Percentiles rank a stretch among this genome's conserved stretches.
Evolutionary conservation across 2,329 filamentous ascomycete genomes (phyloP).

Genomic region (Claviceps cyperi): DNA sequence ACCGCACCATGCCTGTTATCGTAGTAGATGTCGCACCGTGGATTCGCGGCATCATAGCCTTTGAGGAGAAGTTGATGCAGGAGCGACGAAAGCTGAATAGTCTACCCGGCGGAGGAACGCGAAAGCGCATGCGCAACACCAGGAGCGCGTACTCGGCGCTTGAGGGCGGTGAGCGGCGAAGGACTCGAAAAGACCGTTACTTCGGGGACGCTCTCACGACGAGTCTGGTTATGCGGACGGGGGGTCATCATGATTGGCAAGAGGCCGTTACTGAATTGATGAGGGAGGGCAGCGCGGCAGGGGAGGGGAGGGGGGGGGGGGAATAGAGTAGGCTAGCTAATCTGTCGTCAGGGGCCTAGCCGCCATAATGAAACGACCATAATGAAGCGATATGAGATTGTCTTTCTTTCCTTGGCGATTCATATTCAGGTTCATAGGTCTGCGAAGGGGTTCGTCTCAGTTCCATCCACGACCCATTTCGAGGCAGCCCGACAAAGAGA

Average conservation of each 20-base stretch:
- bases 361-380: too few species aligned
- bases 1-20: conserved; percentile 52
- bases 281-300: conserved; percentile 9
- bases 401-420: too few species aligned
- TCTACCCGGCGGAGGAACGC: conserved; percentile 40
- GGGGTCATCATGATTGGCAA: conserved; percentile 29
- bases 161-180: conserved; percentile 55
- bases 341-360: too few species aligned
- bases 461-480: too few species aligned
- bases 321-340: too few species aligned
- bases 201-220: conserved; percentile 50
- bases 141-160: conserved; percentile 61
- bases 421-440: too few species aligned
- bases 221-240: conserved; percentile 48
- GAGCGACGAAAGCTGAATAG: conserved; percentile 49
- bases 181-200: conserved; percentile 56
- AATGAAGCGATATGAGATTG: too few species aligned
- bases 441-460: too few species aligned
- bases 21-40: conserved; percentile 74
- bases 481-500: too few species aligned
- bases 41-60: conserved; percentile 69
- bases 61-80: conserved; percentile 56
- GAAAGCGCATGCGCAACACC: conserved; percentile 50
- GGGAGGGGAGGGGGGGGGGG: not conserved
- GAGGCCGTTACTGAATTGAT: conserved; percentile 11